Evolutionary conservation across 192 early-diverging fungal genomes (phyloP).

Genomic region (Coemansia sp.): DNA sequence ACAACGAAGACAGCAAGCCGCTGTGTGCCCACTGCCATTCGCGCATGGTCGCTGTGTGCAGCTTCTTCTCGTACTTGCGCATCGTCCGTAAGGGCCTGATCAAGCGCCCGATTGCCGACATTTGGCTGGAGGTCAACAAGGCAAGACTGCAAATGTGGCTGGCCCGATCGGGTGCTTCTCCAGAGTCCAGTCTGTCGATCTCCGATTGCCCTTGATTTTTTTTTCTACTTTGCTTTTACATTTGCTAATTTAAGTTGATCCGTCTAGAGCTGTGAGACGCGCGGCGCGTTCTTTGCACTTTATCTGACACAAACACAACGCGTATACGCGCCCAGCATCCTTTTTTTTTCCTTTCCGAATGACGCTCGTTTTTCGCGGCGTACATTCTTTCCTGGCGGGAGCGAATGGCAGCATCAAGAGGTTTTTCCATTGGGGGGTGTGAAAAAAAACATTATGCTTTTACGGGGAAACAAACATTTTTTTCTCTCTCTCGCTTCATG

Average conservation of each 20-base stretch:
- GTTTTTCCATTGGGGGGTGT: background rate
- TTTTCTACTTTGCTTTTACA: background rate
- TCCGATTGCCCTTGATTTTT: background rate
- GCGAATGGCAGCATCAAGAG: background rate
- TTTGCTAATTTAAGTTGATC: background rate
- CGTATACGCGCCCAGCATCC: background rate
- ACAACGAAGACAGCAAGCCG: constrained; percentile 49
- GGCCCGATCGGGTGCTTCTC: constrained; percentile 41
- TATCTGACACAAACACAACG: background rate
- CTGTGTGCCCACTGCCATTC: constrained; percentile 39
- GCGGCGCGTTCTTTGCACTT: background rate
- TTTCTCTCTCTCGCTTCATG: background rate
- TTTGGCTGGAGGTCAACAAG: constrained; percentile 52
- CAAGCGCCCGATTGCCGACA: constrained; percentile 48
- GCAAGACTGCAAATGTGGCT: constrained; percentile 52
- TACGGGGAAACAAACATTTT: background rate
- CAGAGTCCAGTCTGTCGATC: constrained; percentile 32
- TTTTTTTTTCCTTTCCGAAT: background rate
- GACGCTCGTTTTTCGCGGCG: constrained; percentile 3
- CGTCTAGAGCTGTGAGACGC: background rate
- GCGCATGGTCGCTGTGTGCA: constrained; percentile 51
- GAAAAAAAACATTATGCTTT: background rate
- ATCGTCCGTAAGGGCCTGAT: constrained; percentile 48
- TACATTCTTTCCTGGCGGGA: background rate
- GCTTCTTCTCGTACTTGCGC: constrained; percentile 49